phyloP scores from a whole-genome alignment of 139 green algal species.

The Zygnema circumcarinatum region DNA sequence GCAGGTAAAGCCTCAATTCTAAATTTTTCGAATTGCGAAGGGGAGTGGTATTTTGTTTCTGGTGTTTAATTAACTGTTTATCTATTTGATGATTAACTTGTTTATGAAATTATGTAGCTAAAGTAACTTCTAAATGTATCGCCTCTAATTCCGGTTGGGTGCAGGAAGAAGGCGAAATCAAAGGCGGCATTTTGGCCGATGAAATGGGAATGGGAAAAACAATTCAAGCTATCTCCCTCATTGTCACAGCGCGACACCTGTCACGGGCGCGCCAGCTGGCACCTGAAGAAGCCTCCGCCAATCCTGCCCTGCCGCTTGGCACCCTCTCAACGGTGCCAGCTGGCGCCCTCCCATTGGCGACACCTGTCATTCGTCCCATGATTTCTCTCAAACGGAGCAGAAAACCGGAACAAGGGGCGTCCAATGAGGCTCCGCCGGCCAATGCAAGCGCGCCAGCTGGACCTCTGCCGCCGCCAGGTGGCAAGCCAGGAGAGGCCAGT shows the following conservation, averaged over 20 bases:
- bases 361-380: neutral
- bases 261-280: neutral
- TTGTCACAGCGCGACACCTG: constrained; percentile 72
- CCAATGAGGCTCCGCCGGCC: neutral
- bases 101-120: too few species aligned
- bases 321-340: neutral
- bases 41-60: neutral
- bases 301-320: neutral
- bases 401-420: neutral
- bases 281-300: neutral
- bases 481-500: neutral
- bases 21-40: neutral
- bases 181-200: constrained; percentile 89
- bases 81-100: too few species aligned
- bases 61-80: too few species aligned
- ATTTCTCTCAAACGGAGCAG: neutral
- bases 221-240: constrained; percentile 78
- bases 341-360: neutral
- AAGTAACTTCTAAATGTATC: too few species aligned
- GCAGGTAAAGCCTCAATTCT: constrained; percentile 28
- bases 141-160: too few species aligned
- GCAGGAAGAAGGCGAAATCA: constrained; percentile 21
- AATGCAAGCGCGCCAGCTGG: neutral
- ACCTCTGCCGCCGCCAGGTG: too few species aligned
- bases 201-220: constrained; percentile 93